phyloP scores from a whole-genome alignment of 164 flowering plant genomes.

The Litsea cubeba region DNA sequence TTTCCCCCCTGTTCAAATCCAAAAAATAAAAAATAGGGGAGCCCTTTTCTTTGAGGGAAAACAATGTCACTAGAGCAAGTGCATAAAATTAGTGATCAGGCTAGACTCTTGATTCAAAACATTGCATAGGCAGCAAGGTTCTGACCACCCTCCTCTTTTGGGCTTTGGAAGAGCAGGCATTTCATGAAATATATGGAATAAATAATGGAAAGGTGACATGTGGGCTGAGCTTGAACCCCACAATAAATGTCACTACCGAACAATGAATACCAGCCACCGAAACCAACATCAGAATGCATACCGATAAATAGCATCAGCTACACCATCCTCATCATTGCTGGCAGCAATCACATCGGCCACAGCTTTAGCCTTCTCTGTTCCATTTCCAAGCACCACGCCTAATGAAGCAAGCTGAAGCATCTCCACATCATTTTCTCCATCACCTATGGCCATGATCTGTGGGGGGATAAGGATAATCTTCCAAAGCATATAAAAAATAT shows the following conservation, averaged over 20 bases:
- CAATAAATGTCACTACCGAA: not conserved
- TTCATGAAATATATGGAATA: too few relatives aligned
- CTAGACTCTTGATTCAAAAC: not conserved
- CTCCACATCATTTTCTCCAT: constrained; percentile 92
- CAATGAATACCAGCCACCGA: not conserved
- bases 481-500: not conserved
- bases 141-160: not conserved
- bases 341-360: constrained; percentile 68
- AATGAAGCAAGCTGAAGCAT: constrained; percentile 89
- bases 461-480: not conserved
- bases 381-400: constrained; percentile 85
- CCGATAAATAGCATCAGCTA: constrained; percentile 89
- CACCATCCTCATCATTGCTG: constrained; percentile 97
- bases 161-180: not conserved
- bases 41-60: too few relatives aligned
- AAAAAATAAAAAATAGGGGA: too few relatives aligned
- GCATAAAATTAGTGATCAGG: too few relatives aligned
- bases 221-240: not conserved
- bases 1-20: too few relatives aligned
- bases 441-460: constrained; percentile 94
- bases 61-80: too few relatives aligned
- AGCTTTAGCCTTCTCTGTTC: constrained; percentile 81
- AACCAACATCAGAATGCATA: constrained; percentile 61
- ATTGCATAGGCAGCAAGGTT: not conserved
- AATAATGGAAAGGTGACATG: not conserved